Evolutionary conservation across 306 rosid species (phyloP).

Genomic region (Castanospermum australe): DNA sequence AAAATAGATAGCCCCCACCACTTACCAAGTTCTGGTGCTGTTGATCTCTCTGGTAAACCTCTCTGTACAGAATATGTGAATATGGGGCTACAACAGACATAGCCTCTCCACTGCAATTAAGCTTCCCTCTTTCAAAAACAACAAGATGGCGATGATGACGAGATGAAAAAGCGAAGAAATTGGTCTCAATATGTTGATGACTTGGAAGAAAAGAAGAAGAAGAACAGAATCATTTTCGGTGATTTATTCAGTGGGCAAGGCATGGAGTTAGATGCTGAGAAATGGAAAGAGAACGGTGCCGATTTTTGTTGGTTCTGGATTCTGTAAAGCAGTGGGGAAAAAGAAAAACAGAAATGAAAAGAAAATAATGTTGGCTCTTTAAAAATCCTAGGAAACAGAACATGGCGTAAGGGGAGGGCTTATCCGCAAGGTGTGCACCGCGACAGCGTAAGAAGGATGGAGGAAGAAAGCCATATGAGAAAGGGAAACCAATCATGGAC

Average conservation of each 20-base stretch:
- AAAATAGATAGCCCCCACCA: constrained; percentile 25
- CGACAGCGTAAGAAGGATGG: not conserved
- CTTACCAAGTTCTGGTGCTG: constrained; percentile 1
- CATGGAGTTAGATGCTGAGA: not conserved
- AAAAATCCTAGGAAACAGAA: not conserved
- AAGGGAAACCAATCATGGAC: not conserved
- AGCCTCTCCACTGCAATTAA: constrained; percentile 10
- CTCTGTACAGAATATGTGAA: constrained; percentile 54
- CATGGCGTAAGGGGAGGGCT: constrained; percentile 11
- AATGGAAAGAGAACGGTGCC: not conserved
- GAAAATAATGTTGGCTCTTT: not conserved
- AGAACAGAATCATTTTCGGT: not conserved
- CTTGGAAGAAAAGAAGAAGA: not conserved
- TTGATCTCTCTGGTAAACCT: constrained; percentile 48
- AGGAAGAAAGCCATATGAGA: not conserved
- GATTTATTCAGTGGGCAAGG: not conserved
- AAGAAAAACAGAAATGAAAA: not conserved
- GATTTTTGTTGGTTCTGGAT: not conserved
- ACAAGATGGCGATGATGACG: not conserved
- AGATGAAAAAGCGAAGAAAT: not conserved
- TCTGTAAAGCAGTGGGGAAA: not conserved
- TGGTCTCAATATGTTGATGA: not conserved
- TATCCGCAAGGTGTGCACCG: constrained; percentile 45
- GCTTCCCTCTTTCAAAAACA: not conserved
- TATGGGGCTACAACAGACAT: constrained; percentile 67